Evolutionary conservation across 176 grass and related monocot genomes (phyloP), one percentile per base, ranked within the genome.

Genomic region (Luzula sylvatica): DNA sequence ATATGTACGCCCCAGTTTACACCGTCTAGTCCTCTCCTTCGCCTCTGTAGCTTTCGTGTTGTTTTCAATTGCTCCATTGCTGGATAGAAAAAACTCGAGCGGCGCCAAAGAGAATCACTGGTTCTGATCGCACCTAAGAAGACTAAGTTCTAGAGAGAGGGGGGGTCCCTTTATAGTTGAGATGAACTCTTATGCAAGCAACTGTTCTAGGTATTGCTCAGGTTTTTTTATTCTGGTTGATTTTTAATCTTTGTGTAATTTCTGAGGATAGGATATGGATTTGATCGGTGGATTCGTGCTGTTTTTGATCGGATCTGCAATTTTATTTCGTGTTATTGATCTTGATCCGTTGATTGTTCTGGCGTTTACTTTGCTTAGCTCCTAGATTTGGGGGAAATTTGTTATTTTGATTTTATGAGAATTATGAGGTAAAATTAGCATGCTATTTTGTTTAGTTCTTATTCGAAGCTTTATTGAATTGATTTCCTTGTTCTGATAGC

Each of bases 311-410:
- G 23, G 60, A 28, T 64, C 57, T 61, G 57, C 20, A 7, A 42
- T 64, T 42, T 13, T 64, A 13, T 46, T 64, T 64, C 14, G 15
- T 64, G 60, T 50, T 64, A 64, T 64, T 3, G 42, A 64, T 64
- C 60, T 49, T 24, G 60, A 64, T 64, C 43, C 42, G 11, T 64
- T 46, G 24, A 45, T 61, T 44, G 21, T 44, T n/a, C 6, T 27
- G 7, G 20, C 39, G 39, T 15, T 60, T 43, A n/a, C 11, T 39
- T 14, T 60, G 25, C 23, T 63, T 62, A 26, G 11, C 35, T 47
- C 21, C 38, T 62, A 26, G 15, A 47, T 30, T 63, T 63, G 8
- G 42, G 57, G 58, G 41, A 48, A 35, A 47, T 64, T 46, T 64
- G 25, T 4, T 4, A 7, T 35, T 35, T 35, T 9, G 5, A 35